Conservation (phyloP, 2,329 filamentous ascomycete genomes). For the Bipolaris cookei region DNA sequence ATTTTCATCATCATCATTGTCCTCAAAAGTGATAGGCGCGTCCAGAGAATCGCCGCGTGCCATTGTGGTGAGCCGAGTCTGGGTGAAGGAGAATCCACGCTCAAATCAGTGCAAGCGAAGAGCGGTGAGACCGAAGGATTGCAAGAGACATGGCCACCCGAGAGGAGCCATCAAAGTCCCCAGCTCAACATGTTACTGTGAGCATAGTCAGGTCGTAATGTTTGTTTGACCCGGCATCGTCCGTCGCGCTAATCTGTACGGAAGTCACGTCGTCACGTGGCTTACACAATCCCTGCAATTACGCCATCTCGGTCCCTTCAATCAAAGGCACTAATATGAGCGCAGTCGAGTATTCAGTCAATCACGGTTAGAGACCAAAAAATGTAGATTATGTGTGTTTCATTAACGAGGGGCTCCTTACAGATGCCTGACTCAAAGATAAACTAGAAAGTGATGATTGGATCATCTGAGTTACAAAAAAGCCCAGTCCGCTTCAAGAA, state of each 20-base stretch:
- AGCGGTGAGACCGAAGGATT: background rate
- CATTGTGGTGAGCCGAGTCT: background rate
- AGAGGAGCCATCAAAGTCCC: background rate
- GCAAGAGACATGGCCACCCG: background rate
- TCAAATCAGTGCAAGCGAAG: slow-evolving; percentile 1
- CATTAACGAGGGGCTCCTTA: slow-evolving; percentile 3
- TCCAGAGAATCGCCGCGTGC: slow-evolving; percentile 10
- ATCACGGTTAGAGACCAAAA: background rate
- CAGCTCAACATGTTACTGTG: background rate
- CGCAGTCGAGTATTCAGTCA: background rate
- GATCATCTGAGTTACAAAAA: slow-evolving; percentile 13
- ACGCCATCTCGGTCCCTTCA: background rate
- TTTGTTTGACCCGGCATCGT: background rate
- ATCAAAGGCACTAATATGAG: background rate
- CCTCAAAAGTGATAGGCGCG: slow-evolving; percentile 10
- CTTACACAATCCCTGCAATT: slow-evolving; percentile 5
- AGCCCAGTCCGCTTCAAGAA: slow-evolving; percentile 8
- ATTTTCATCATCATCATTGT: background rate
- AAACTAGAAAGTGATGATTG: slow-evolving; percentile 3
- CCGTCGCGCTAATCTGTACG: slow-evolving; percentile 10
- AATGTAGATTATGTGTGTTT: slow-evolving; percentile 7
- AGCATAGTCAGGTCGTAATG: background rate
- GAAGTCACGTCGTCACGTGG: slow-evolving; percentile 16
- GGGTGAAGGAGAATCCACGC: background rate
- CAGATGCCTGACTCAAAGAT: slow-evolving; percentile 1